Conservation (phyloP, 106 monocot species). For the Chionographis japonica region DNA sequence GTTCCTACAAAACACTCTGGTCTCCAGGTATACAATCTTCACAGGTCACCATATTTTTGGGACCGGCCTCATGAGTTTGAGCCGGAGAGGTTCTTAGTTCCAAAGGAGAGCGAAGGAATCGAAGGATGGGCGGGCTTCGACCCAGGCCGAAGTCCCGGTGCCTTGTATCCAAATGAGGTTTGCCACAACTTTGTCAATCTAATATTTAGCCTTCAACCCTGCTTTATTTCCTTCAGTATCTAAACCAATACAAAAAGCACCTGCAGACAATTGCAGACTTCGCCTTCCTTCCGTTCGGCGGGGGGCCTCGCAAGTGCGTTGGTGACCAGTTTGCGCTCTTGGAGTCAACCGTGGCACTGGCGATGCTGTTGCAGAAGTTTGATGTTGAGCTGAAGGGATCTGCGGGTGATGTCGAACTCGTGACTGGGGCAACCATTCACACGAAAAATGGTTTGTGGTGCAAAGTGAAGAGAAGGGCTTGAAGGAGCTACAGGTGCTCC, state of each 20-base stretch:
- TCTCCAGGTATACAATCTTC: conserved; percentile 83
- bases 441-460: conserved; percentile 92
- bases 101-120: conserved; percentile 55
- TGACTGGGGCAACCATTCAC: conserved; percentile 94
- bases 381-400: conserved; percentile 76
- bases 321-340: conserved; percentile 91
- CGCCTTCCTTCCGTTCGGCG: conserved; percentile 91
- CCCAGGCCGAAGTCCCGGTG: conserved; percentile 74
- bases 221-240: background rate
- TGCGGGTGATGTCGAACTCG: conserved; percentile 73
- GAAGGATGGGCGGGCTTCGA: conserved; percentile 94
- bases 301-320: conserved; percentile 84
- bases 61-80: conserved; percentile 85
- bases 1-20: too few species aligned
- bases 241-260: background rate
- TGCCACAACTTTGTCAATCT: background rate
- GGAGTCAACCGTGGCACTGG: conserved; percentile 81
- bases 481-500: background rate
- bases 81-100: conserved; percentile 81
- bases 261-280: conserved; percentile 76
- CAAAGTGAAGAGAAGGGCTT: conserved; percentile 62
- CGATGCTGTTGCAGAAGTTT: conserved; percentile 76
- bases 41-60: conserved; percentile 94
- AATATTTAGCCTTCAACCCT: too few species aligned
- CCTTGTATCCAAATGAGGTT: conserved; percentile 96